Evolutionary conservation across 805 yeast genomes (phyloP).

Genomic region (Saturnispora quitensis): DNA sequence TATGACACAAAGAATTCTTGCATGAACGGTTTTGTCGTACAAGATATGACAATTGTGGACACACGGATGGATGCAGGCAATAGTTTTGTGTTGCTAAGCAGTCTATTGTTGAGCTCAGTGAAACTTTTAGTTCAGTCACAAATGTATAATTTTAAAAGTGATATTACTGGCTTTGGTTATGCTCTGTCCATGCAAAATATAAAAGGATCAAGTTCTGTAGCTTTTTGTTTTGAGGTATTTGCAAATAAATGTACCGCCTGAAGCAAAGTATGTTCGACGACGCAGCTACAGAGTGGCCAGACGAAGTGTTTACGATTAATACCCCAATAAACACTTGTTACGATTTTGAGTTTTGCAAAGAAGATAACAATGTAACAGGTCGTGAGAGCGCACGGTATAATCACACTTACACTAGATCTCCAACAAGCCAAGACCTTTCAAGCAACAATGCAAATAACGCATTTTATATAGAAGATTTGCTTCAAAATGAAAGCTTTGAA

Average conservation of each 20-base stretch:
- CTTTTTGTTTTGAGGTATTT: background rate
- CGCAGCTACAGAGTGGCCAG: background rate
- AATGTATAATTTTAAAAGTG: background rate
- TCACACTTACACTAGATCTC: background rate
- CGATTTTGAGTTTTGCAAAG: background rate
- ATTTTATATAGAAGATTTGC: background rate
- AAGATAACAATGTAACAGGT: background rate
- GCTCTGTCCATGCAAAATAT: background rate
- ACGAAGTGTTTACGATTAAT: background rate
- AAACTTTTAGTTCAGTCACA: too few species aligned
- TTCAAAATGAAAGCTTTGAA: background rate
- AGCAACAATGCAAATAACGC: background rate
- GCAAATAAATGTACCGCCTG: background rate
- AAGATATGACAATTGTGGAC: too few species aligned
- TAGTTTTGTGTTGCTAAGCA: too few species aligned
- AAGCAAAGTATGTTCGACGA: background rate
- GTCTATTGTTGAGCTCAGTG: too few species aligned
- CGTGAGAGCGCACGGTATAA: background rate
- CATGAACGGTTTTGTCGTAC: too few species aligned
- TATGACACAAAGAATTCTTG: too few species aligned
- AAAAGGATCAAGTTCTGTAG: background rate
- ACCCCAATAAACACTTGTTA: background rate
- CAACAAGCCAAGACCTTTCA: background rate
- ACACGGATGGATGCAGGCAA: too few species aligned
- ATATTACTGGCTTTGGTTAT: background rate